phyloP scores from a whole-genome alignment of 129 eudicot genomes.

The Heracleum sosnowskyi region DNA sequence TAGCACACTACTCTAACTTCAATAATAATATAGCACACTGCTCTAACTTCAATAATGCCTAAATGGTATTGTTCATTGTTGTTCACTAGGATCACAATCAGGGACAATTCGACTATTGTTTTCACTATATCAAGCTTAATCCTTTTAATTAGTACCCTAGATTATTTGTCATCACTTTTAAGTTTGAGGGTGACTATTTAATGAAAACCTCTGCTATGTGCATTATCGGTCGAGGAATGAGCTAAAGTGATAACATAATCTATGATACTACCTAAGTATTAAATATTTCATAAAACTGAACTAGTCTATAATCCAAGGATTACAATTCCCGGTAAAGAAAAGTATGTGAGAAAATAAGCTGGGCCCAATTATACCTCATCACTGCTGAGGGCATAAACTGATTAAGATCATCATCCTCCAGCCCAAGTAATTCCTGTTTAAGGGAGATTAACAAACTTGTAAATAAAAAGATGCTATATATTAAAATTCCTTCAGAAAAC shows the following conservation, averaged over 20 bases:
- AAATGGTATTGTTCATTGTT: neutral
- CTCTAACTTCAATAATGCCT: neutral
- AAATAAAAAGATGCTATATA: slow-evolving; percentile 11
- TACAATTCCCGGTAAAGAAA: neutral
- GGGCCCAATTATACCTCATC: slow-evolving; percentile 49
- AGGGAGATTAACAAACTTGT: slow-evolving; percentile 11
- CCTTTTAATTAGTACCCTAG: neutral
- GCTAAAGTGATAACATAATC: neutral
- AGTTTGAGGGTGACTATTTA: neutral
- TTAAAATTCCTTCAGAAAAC: slow-evolving; percentile 1
- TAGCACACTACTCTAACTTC: neutral
- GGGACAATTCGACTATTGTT: neutral
- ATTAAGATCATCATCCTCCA: slow-evolving; percentile 69
- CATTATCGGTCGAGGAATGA: neutral
- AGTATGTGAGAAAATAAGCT: neutral
- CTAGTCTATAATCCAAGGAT: neutral
- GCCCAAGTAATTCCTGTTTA: slow-evolving; percentile 79
- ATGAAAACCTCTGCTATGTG: neutral
- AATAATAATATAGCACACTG: neutral
- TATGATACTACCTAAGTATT: neutral
- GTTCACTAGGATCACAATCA: neutral
- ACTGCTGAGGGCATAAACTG: slow-evolving; percentile 67
- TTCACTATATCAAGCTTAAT: neutral
- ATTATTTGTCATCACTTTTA: neutral
- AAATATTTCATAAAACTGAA: neutral